Conservation (phyloP, 1,284 basidiomycete species). For the Rhodotorula sp. region DNA sequence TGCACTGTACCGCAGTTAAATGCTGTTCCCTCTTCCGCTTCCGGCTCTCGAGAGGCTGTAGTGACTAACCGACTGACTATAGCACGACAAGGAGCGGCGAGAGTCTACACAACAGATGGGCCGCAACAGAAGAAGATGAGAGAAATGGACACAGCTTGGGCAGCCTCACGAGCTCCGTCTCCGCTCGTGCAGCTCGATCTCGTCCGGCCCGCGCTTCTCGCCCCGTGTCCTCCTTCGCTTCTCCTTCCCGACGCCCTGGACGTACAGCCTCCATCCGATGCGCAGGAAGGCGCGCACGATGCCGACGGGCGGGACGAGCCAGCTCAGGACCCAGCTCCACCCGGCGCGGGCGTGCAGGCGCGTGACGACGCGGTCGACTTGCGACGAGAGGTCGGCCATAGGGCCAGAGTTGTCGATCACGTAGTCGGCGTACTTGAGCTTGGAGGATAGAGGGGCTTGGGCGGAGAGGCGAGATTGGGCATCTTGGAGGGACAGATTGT, state of each 20-base stretch:
- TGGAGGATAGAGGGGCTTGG: conserved; percentile 76
- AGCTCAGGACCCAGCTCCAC: conserved; percentile 69
- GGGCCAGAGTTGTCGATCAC: conserved; percentile 88
- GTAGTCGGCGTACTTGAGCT: conserved; percentile 78
- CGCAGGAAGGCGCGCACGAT: conserved; percentile 50
- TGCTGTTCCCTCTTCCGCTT: too few species aligned
- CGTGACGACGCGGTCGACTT: conserved; percentile 68
- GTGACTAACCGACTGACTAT: too few species aligned
- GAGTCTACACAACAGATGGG: neutral
- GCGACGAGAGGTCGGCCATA: conserved; percentile 64
- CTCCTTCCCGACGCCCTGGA: conserved; percentile 42
- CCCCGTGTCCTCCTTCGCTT: conserved; percentile 28
- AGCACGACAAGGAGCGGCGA: too few species aligned
- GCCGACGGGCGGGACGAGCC: conserved; percentile 79
- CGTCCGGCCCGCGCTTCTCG: conserved; percentile 23
- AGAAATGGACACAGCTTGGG: neutral
- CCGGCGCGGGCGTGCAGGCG: conserved; percentile 63
- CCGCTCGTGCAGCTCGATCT: conserved; percentile 36
- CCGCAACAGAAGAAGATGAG: neutral
- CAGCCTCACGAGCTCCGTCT: neutral
- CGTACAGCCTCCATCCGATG: conserved; percentile 43
- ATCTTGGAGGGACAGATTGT: conserved; percentile 56
- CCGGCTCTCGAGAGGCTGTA: too few species aligned
- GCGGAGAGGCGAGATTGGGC: conserved; percentile 74
- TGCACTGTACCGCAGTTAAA: too few species aligned